Evolutionary conservation across 495 filamentous ascomycete species (phyloP).

Genomic region (Filosporella fistucella): DNA sequence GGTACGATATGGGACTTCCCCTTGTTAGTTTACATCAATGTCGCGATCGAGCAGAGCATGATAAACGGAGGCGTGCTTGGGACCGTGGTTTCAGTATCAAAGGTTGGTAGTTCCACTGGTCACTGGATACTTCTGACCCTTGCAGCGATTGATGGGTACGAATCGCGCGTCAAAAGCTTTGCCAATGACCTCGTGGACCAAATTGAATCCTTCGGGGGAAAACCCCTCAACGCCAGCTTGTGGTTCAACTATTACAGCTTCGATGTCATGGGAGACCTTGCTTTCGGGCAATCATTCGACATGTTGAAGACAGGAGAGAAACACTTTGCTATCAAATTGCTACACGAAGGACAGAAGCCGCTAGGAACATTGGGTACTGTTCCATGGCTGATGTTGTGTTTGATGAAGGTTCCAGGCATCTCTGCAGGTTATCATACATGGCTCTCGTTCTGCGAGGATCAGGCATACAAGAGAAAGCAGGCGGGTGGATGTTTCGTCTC

Average conservation of each 20-base stretch:
- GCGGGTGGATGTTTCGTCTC: background rate
- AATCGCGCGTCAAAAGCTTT: background rate
- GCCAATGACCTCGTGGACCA: conserved; percentile 11
- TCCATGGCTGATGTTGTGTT: too few species aligned
- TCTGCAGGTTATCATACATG: too few species aligned
- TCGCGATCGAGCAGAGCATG: conserved; percentile 32
- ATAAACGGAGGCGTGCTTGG: conserved; percentile 35
- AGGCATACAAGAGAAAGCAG: conserved; percentile 1
- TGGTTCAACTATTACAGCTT: conserved; percentile 7
- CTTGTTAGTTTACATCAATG: conserved; percentile 31
- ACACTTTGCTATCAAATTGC: background rate
- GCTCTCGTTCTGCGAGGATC: conserved; percentile 2
- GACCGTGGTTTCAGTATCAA: conserved; percentile 33
- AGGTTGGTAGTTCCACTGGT: conserved; percentile 13
- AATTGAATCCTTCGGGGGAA: background rate
- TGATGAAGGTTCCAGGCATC: too few species aligned
- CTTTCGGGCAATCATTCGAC: conserved; percentile 7
- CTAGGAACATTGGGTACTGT: too few species aligned
- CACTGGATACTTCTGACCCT: background rate
- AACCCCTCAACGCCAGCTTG: background rate
- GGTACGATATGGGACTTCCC: conserved; percentile 34
- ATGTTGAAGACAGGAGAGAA: conserved; percentile 2
- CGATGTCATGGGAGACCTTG: conserved; percentile 13
- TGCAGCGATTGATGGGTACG: background rate
- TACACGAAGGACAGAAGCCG: background rate